These are phyloP conservation scores for Paracoccidioides brasiliensis DNA, from an alignment of 2,329 filamentous ascomycete genomes.

Conservation along the genomic window DNA sequence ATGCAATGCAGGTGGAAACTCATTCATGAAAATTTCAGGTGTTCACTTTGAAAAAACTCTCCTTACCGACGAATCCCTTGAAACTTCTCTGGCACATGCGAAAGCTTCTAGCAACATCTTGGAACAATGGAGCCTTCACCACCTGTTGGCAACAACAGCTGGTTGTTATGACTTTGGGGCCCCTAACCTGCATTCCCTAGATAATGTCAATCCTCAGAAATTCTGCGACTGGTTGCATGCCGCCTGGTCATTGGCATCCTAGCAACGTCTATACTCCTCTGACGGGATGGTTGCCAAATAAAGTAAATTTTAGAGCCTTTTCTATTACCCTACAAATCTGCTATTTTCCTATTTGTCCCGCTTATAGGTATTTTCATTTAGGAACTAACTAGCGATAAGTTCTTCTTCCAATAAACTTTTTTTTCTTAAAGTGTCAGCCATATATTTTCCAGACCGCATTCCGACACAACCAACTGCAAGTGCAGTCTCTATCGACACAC, in stretches of 20 bases:
- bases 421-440: too few species aligned
- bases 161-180: slow-evolving; percentile 53
- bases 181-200: slow-evolving; percentile 45
- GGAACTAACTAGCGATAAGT: too few species aligned
- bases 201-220: slow-evolving; percentile 36
- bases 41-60: slow-evolving; percentile 16
- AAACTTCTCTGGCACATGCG: slow-evolving; percentile 16
- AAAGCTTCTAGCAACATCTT: slow-evolving; percentile 22
- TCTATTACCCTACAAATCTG: not conserved
- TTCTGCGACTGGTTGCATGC: slow-evolving; percentile 44
- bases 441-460: too few species aligned
- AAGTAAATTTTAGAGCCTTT: not conserved
- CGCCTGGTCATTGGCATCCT: slow-evolving; percentile 27
- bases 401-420: too few species aligned
- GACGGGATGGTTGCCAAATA: not conserved
- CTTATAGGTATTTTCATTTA: too few species aligned
- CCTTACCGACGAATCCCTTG: slow-evolving; percentile 15
- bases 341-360: too few species aligned
- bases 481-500: too few species aligned
- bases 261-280: too few species aligned
- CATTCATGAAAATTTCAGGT: slow-evolving; percentile 5
- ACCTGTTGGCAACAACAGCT: slow-evolving; percentile 54
- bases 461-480: too few species aligned
- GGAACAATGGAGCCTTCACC: slow-evolving; percentile 37
- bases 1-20: not conserved